These are phyloP conservation scores for Hypoxylon rubiginosum DNA, from an alignment of 2,329 filamentous ascomycete species.

Conservation along the genomic window DNA sequence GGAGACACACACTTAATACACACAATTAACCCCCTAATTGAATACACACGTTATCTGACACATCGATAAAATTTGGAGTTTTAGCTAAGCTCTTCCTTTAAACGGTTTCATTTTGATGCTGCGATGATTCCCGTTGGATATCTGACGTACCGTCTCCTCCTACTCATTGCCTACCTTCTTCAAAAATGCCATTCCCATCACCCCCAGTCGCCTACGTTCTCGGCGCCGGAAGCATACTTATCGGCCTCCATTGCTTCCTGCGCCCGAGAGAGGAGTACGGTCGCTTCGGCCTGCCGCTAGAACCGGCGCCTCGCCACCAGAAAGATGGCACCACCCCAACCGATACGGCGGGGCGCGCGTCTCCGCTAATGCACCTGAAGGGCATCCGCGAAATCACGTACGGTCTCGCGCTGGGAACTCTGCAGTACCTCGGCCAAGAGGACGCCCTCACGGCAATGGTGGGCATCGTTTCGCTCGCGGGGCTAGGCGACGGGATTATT, in stretches of 20 bases:
- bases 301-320: conserved; percentile 2
- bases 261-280: conserved; percentile 22
- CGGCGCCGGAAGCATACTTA: conserved; percentile 6
- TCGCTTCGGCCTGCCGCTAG: conserved; percentile 23
- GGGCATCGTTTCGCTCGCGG: conserved; percentile 12
- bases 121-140: too few relatives aligned
- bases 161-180: too few relatives aligned
- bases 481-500: conserved; percentile 15
- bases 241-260: conserved; percentile 26
- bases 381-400: conserved; percentile 26
- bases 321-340: background rate
- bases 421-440: conserved; percentile 17
- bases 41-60: too few relatives aligned
- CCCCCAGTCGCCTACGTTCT: conserved; percentile 14
- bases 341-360: background rate
- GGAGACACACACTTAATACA: too few relatives aligned
- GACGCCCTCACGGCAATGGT: conserved; percentile 12
- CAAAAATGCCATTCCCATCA: conserved; percentile 1
- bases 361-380: conserved; percentile 18
- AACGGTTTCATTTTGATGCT: too few relatives aligned
- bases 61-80: too few relatives aligned
- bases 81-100: too few relatives aligned
- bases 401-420: conserved; percentile 6
- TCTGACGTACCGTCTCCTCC: too few relatives aligned
- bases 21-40: too few relatives aligned